Evolutionary conservation across 1,139 yeast species (phyloP).

Genomic region (Pichia cactophila): DNA sequence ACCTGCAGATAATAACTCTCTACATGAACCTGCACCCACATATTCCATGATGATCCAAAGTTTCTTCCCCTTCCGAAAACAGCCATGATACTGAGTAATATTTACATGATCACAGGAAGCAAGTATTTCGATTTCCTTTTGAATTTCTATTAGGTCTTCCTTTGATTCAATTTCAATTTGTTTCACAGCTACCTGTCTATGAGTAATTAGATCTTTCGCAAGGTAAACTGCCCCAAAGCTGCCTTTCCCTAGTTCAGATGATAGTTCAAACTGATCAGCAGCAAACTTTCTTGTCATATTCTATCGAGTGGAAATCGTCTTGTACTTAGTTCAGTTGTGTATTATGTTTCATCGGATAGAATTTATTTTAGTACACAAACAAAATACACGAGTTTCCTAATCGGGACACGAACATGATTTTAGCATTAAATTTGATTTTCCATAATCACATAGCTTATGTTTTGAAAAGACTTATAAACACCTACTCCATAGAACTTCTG

Average conservation of each 20-base stretch:
- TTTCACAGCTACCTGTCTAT: conserved; percentile 53
- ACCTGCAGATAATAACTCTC: conserved; percentile 59
- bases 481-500: no score
- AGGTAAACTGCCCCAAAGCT: conserved; percentile 84
- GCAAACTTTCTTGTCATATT: conserved; percentile 23
- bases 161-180: conserved; percentile 76
- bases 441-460: no score
- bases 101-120: conserved; percentile 66
- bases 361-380: no score
- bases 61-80: conserved; percentile 71
- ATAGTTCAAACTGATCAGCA: conserved; percentile 50
- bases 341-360: background rate
- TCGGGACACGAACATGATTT: background rate
- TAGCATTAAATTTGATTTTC: no score
- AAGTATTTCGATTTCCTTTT: conserved; percentile 68
- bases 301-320: background rate
- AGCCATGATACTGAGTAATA: conserved; percentile 71
- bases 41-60: conserved; percentile 85
- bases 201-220: conserved; percentile 50
- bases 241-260: conserved; percentile 79
- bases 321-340: background rate
- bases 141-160: conserved; percentile 70
- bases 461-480: no score
- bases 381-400: background rate
- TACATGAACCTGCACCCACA: conserved; percentile 77